phyloP scores from a whole-genome alignment of 2,329 filamentous ascomycete species.

The Polytolypa hystricis region DNA sequence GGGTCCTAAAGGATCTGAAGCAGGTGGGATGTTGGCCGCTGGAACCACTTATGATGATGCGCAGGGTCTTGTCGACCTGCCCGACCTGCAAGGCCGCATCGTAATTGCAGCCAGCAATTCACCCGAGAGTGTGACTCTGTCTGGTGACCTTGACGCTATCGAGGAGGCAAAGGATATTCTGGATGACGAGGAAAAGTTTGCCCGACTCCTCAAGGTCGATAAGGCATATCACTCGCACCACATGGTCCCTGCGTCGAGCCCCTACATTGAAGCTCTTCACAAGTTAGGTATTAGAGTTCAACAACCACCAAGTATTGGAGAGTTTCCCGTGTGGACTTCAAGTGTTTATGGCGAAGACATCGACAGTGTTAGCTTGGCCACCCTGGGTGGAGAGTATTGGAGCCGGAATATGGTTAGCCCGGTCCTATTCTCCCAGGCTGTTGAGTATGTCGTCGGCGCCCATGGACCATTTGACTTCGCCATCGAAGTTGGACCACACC shows the following conservation, averaged over 20 bases:
- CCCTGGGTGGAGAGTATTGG: conserved; percentile 3
- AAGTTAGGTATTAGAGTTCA: too few species aligned
- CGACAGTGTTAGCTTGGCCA: conserved; percentile 18
- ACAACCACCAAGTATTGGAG: not conserved
- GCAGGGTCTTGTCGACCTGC: conserved; percentile 16
- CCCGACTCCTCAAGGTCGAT: conserved; percentile 30
- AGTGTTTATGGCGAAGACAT: conserved; percentile 20
- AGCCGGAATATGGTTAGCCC: not conserved
- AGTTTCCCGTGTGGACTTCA: conserved; percentile 18
- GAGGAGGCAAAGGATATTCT: conserved; percentile 21
- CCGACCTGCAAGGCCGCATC: conserved; percentile 19
- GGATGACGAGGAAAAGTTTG: conserved; percentile 27
- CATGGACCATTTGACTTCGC: conserved; percentile 4
- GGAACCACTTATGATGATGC: conserved; percentile 30
- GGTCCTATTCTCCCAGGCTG: conserved; percentile 9
- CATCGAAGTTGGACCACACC: conserved; percentile 20
- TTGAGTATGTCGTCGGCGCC: too few species aligned
- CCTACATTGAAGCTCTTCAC: conserved; percentile 1
- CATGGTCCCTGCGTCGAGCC: conserved; percentile 19
- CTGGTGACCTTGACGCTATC: conserved; percentile 31
- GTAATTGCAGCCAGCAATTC: conserved; percentile 31
- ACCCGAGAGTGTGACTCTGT: conserved; percentile 33
- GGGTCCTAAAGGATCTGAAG: conserved; percentile 6
- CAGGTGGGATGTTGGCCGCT: conserved; percentile 41
- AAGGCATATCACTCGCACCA: conserved; percentile 37